Base-by-base conservation (phyloP, 176 grass and related monocot species). In the Raddia guianensis region DNA sequence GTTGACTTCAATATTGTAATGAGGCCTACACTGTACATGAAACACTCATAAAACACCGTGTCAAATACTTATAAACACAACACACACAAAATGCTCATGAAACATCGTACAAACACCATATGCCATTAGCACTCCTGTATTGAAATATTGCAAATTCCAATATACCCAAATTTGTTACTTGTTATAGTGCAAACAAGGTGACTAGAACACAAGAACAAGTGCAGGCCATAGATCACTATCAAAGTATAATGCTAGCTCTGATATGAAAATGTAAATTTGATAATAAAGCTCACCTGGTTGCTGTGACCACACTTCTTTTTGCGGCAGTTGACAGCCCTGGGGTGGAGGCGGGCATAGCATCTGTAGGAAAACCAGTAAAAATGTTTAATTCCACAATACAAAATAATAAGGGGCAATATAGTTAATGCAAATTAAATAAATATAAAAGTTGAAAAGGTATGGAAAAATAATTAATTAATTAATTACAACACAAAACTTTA, bases 281-380 rank as follows among this genome's bases (percentile, higher is more conserved):
- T 13, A 48, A 12, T 9, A 49, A 66, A 5, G 11, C 83, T 71
- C 44, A 82, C 88, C 88, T 90, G 87, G 80, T 92, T 92, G 87
- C 87, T 92, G 75, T 92, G 90, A 12, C 90, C 90, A 51, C 90
- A 92, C 84, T 92, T 92, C 87, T 92, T 92, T 79, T 92, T 92
- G 65, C 87, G 86, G 72, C 90, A 92, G 71, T 92, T 89, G 51
- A 89, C 87, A 32, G 90, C 90, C 87, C 90, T 92, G 1, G 87
- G 90, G 49, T 89, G 90, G 57, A 92, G 83, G 18, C 90, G 83
- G 14, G 87, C 90, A 1, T 92, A 92, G 66, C 90, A 92, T 43
- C 90, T 92, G 63, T 6, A 75, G 43, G 20, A 0, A 83, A 54
- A 66, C 10, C 35, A 40, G 81, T 56, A 2, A 10, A 0, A 14